Percentiles rank a stretch among this genome's conserved stretches.
Conservation (phyloP, 2,329 filamentous ascomycete species). For the Penicillium sp. region DNA sequence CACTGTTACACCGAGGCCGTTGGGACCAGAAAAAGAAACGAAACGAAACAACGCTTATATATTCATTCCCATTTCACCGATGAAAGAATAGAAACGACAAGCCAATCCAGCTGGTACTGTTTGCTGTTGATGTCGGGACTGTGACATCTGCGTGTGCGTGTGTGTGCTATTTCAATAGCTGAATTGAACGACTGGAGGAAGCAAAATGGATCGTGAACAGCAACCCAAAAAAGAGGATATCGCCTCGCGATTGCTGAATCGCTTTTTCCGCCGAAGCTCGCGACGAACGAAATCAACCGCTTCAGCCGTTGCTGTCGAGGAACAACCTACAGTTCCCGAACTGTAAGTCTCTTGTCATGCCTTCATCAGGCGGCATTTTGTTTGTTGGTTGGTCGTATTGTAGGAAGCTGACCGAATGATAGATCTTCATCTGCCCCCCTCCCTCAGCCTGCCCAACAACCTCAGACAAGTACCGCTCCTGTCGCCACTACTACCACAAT, state of each 20-base stretch:
- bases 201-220: constrained; percentile 8
- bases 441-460: background rate
- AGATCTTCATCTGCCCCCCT: background rate
- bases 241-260: constrained; percentile 9
- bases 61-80: background rate
- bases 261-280: constrained; percentile 11
- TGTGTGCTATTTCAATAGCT: background rate
- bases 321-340: background rate
- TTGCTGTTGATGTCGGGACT: background rate
- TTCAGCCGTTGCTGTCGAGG: background rate
- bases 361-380: background rate
- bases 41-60: too few relatives aligned
- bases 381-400: background rate
- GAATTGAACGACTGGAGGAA: background rate
- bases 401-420: background rate
- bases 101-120: background rate
- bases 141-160: too few relatives aligned
- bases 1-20: background rate
- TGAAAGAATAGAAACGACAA: background rate
- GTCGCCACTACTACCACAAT: constrained; percentile 10
- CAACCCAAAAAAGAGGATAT: constrained; percentile 10
- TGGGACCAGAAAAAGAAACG: too few relatives aligned
- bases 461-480: constrained; percentile 3
- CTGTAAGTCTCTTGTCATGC: constrained; percentile 8
- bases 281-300: constrained; percentile 10